Percentiles rank a stretch among this genome's conserved stretches.
Evolutionary conservation across 805 yeast species (phyloP).

Genomic region (Hanseniaspora lachancei): DNA sequence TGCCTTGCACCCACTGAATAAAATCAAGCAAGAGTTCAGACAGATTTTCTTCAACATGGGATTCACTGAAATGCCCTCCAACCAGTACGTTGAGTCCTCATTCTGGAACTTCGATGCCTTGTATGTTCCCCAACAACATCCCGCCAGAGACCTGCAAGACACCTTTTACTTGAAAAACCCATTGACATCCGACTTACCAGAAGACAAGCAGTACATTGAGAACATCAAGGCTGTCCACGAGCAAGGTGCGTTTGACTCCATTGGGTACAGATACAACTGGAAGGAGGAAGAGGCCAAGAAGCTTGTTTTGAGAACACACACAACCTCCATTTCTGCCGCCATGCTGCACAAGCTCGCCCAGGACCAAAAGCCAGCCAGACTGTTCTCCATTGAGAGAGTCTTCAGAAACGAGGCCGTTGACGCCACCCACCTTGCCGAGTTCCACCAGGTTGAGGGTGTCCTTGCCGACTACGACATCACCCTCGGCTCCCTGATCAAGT

Average conservation of each 20-base stretch:
- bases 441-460: slow-evolving; percentile 99
- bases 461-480: slow-evolving; percentile 92
- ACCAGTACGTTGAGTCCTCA: slow-evolving; percentile 94
- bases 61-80: slow-evolving; percentile 97
- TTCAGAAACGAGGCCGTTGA: slow-evolving; percentile 99
- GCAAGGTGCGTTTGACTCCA: slow-evolving; percentile 80
- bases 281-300: slow-evolving; percentile 76
- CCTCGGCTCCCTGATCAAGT: slow-evolving; percentile 89
- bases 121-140: slow-evolving; percentile 98
- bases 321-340: slow-evolving; percentile 84
- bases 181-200: slow-evolving; percentile 61
- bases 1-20: slow-evolving; percentile 90
- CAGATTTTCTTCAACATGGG: slow-evolving; percentile 97
- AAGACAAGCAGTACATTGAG: slow-evolving; percentile 64
- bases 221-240: slow-evolving; percentile 77
- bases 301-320: slow-evolving; percentile 92
- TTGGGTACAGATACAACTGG: slow-evolving; percentile 99
- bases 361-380: slow-evolving; percentile 78
- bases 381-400: slow-evolving; percentile 93
- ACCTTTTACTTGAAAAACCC: slow-evolving; percentile 97
- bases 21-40: slow-evolving; percentile 94
- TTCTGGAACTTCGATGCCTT: slow-evolving; percentile 98
- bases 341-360: slow-evolving; percentile 79
- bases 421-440: slow-evolving; percentile 97
- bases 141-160: slow-evolving; percentile 98